phyloP scores from a whole-genome alignment of 2,329 filamentous ascomycete species.

The Lomentospora prolificans region DNA sequence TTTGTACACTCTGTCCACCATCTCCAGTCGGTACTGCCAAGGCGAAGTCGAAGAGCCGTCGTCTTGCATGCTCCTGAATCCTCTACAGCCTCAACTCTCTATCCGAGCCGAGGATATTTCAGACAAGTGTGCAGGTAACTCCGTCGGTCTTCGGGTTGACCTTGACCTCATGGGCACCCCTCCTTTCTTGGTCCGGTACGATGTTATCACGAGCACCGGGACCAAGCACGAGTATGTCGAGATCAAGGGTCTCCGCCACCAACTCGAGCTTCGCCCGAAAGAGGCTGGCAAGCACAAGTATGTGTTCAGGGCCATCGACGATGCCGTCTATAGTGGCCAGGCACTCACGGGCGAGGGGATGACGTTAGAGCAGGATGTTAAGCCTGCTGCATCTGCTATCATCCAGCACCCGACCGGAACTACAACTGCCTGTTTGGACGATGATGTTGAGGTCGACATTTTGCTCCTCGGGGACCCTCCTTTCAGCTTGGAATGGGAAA shows the following conservation, averaged over 20 bases:
- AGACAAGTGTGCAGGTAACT: conserved; percentile 90
- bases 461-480: conserved; percentile 72
- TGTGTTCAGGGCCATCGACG: conserved; percentile 69
- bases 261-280: conserved; percentile 73
- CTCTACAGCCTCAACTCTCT: conserved; percentile 70
- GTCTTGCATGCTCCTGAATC: conserved; percentile 86
- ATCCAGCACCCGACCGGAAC: conserved; percentile 44
- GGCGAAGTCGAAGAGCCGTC: conserved; percentile 90
- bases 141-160: conserved; percentile 80
- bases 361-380: conserved; percentile 77
- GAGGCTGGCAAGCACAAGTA: conserved; percentile 82
- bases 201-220: conserved; percentile 53
- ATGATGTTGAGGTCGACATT: conserved; percentile 66
- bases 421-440: conserved; percentile 71
- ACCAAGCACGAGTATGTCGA: conserved; percentile 43
- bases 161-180: conserved; percentile 87
- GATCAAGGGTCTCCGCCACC: conserved; percentile 66
- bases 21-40: conserved; percentile 70
- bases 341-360: conserved; percentile 51
- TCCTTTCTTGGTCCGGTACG: conserved; percentile 77
- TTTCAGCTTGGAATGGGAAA: conserved; percentile 84
- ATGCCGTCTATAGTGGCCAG: conserved; percentile 66
- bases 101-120: conserved; percentile 73
- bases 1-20: conserved; percentile 73
- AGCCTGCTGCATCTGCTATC: conserved; percentile 78